A percentile compares a stretch with the other conserved stretches of the same genome.
These are phyloP conservation scores for Aspergillus sp. DNA, from an alignment of 2,329 filamentous ascomycete species.

Conservation along the genomic window DNA sequence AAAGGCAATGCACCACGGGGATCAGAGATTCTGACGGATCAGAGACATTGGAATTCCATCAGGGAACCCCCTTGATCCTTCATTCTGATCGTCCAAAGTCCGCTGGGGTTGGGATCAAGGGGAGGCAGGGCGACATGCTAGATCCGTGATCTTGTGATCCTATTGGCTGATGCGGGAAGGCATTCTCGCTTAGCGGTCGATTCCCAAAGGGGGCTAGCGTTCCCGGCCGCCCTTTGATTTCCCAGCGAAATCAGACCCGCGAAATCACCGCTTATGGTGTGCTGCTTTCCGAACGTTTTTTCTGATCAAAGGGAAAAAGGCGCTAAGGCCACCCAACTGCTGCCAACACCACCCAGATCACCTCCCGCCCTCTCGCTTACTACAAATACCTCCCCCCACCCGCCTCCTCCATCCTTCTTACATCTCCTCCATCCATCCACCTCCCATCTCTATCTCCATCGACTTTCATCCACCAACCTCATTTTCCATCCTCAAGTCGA, in stretches of 20 bases:
- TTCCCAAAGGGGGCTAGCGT: conserved; percentile 14
- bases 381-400: conserved; percentile 45
- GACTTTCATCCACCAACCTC: conserved; percentile 27
- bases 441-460: conserved; percentile 21
- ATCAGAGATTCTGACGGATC: conserved; percentile 15
- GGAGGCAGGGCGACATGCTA: conserved; percentile 25
- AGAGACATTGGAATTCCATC: conserved; percentile 14
- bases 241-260: conserved; percentile 24
- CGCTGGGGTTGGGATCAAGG: conserved; percentile 37
- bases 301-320: conserved; percentile 26
- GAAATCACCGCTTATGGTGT: conserved; percentile 33
- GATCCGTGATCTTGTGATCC: conserved; percentile 35
- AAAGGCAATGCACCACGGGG: conserved; percentile 17
- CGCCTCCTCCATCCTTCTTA: conserved; percentile 36
- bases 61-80: conserved; percentile 13
- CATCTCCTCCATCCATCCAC: conserved; percentile 26
- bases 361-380: conserved; percentile 29
- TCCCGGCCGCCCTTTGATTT: conserved; percentile 23
- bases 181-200: conserved; percentile 33
- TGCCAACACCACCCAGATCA: conserved; percentile 34
- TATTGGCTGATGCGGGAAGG: conserved; percentile 30
- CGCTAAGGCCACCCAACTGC: conserved; percentile 27
- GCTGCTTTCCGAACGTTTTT: conserved; percentile 34
- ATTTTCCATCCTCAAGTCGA: conserved; percentile 27
- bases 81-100: conserved; percentile 15